phyloP scores from a whole-genome alignment of 202 grass and related monocot species.

The Hordeum pubiflorum region DNA sequence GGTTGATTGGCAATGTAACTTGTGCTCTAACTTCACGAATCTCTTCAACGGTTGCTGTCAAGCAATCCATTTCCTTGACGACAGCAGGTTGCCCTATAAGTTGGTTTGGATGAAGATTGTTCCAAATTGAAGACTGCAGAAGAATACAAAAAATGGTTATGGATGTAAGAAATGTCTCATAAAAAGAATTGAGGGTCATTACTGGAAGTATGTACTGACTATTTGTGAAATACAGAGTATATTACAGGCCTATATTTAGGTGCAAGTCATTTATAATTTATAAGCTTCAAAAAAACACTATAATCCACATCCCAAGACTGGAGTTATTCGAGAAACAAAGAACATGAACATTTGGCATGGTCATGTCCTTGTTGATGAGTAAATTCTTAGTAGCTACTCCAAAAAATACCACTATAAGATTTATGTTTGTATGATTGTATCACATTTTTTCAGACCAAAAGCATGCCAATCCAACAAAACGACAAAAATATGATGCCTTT shows the following conservation, averaged over 20 bases:
- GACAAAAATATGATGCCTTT: neutral
- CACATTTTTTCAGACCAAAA: neutral
- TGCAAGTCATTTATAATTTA: neutral
- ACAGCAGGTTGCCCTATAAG: conserved; percentile 65
- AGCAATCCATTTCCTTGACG: conserved; percentile 97
- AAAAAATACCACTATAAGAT: neutral
- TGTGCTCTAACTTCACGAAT: conserved; percentile 63
- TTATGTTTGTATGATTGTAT: neutral
- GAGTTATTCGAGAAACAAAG: conserved; percentile 10
- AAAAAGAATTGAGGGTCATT: neutral
- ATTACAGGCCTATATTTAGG: neutral
- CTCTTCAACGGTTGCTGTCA: conserved; percentile 80
- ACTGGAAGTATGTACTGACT: neutral
- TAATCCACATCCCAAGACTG: neutral
- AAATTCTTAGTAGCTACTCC: neutral
- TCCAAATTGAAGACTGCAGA: conserved; percentile 87
- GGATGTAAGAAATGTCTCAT: neutral
- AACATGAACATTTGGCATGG: neutral
- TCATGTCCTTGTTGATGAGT: neutral
- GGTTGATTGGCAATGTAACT: conserved; percentile 48
- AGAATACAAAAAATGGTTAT: conserved; percentile 8
- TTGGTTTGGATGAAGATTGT: conserved; percentile 90
- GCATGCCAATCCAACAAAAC: neutral
- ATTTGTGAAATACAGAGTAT: neutral
- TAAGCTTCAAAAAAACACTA: neutral